Base-by-base conservation (phyloP, 75 land plant genomes). In the Pseudotsuga menziesii region DNA sequence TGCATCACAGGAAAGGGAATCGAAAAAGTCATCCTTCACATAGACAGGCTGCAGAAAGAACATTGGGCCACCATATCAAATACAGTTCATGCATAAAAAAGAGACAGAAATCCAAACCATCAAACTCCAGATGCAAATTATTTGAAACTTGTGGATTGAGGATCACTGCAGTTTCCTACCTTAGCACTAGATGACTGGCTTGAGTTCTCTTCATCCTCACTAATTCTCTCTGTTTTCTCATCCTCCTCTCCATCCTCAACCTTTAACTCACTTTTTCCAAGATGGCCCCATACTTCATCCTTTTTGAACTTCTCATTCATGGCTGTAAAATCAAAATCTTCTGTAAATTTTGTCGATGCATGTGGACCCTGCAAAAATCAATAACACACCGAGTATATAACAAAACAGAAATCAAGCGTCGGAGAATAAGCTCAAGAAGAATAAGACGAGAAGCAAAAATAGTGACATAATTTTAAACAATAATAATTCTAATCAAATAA, bases 221-320 rank as follows among this genome's bases (percentile, higher is more conserved):
- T 19, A 20, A 62, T 9, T 35, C 6, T 26, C 23, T 78, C 82
- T 74, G 83, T 81, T 20, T 66, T 81, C 62, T 78, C 83, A 58
- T 78, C 84, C 14, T 79, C 80, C 15, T 87, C 80, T 58, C 79
- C 89, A 70, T 92, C 59, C 59, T 58, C 59, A 58, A 58, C 59
- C n/a, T 22, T 71, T 71, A 22, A 58, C 73, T 78, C 69, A 60
- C 66, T 41, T 75, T 55, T 90, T 20, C 98, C 95, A 79, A 93
- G 89, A 85, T 91, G 82, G 48, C 94, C 96, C 99, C 99, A 96
- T 25, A 96, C 97, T 85, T 96, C 96, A 87, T 93, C 94, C 78
- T 96, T 96, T 20, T 96, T 96, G 72, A 93, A 96, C 79, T 93
- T 96, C 78, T 96, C 99, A 83, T 96, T 93, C 99, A 96, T 96